Evolutionary conservation across 352 stramenopile genomes (phyloP), one percentile per base, ranked within the genome.

Genomic region (Elongisporangium undulatum): DNA sequence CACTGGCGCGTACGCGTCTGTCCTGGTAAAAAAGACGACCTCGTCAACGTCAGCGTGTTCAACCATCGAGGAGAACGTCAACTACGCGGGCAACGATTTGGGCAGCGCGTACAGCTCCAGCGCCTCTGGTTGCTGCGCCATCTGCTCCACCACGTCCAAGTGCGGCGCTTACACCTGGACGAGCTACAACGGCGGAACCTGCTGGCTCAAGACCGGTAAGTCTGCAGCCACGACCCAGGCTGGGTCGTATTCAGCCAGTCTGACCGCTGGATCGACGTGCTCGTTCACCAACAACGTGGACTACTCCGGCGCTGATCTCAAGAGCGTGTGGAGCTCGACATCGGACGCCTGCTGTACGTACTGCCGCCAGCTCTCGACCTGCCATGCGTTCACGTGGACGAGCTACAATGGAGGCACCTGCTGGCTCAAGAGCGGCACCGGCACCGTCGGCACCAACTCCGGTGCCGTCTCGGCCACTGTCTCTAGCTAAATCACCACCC

Each of bases 341-440:
- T 58, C 49, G 0, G 59, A 69, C 12, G 66, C 62, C 17, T 79
- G 69, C 57, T 79, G 70, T 39, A 58, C 51, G 13, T 48, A 75
- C 13, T 77, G 69, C 61, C 69, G 70, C 24, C 53, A 54, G 6
- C 64, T 45, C 2, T 51, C 51, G 21, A 66, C 68, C 4, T 87
- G 73, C 63, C 69, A 65, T 15, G 75, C 69, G 2, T 89, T 73
- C 66, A 69, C 74, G 16, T 88, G 77, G 75, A 83, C 63, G 23
- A 70, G 69, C 41, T 66, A 68, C 59, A 64, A 79, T 17, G 75
- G 68, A 19, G 76, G 78, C 38, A 82, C 62, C 17, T 88, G 77
- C 65, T 88, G 69, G 66, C 63, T 88, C 20, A 88, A 90, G 61
- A 79, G 69, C 13, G 67, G 26, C 51, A 75, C 79, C 59, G 69